These are phyloP conservation scores for Whalleya microplaca DNA, from an alignment of 2,329 filamentous ascomycete species.

Conservation along the genomic window DNA sequence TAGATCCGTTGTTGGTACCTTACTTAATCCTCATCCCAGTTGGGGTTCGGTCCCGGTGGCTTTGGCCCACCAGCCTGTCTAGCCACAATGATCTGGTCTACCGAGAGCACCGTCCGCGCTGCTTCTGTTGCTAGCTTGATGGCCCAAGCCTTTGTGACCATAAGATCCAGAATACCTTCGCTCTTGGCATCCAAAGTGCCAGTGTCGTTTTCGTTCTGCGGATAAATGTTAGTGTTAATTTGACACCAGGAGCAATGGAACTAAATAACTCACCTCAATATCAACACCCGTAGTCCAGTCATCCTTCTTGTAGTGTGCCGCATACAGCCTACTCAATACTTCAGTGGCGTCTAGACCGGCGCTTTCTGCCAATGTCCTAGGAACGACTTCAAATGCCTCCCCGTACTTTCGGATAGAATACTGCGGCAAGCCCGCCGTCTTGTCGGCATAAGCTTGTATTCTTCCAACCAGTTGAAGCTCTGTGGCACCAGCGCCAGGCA, in stretches of 20 bases:
- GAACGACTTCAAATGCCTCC: constrained; percentile 96
- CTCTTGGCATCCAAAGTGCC: constrained; percentile 86
- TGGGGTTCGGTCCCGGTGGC: constrained; percentile 89
- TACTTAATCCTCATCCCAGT: constrained; percentile 68
- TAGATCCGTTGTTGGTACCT: constrained; percentile 23
- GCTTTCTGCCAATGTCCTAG: constrained; percentile 90
- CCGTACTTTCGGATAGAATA: constrained; percentile 98
- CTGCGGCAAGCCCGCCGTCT: constrained; percentile 88
- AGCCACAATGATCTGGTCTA: constrained; percentile 98
- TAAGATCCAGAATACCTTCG: constrained; percentile 87
- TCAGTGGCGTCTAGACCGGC: constrained; percentile 97
- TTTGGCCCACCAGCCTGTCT: constrained; percentile 97
- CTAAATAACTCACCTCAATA: constrained; percentile 65
- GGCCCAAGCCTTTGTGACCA: constrained; percentile 93
- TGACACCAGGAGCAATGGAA: constrained; percentile 1
- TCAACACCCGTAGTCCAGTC: constrained; percentile 93
- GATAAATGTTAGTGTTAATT: constrained; percentile 20
- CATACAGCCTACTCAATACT: constrained; percentile 88
- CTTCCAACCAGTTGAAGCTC: constrained; percentile 93
- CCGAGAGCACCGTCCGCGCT: constrained; percentile 88
- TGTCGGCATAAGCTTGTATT: constrained; percentile 87
- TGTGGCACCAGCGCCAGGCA: constrained; percentile 91
- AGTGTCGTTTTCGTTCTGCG: constrained; percentile 72
- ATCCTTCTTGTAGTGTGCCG: constrained; percentile 86
- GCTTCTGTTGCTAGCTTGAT: constrained; percentile 97